Percentiles rank a stretch among this genome's conserved stretches.
These are phyloP conservation scores for Penicillium goetzii DNA, from an alignment of 495 filamentous ascomycete species.

Conservation along the genomic window DNA sequence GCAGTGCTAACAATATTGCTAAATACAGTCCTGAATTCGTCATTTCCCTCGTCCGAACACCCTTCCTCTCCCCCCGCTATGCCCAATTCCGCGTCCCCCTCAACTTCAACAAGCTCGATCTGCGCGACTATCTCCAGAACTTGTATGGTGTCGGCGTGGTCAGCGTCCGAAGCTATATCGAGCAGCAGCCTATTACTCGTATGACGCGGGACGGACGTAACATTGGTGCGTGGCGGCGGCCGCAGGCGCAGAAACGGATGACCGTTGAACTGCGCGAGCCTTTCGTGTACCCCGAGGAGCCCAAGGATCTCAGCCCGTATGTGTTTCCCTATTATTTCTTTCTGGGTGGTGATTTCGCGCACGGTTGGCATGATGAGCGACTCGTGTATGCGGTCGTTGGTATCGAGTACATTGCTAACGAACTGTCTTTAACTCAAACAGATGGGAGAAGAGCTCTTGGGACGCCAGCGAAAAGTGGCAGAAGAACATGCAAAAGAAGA, in stretches of 20 bases:
- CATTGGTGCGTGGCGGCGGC: slow-evolving; percentile 55
- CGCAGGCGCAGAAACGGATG: slow-evolving; percentile 81
- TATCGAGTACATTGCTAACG: slow-evolving; percentile 19
- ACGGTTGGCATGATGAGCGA: neutral
- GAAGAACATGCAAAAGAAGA: slow-evolving; percentile 28
- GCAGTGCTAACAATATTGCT: slow-evolving; percentile 5
- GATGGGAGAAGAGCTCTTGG: slow-evolving; percentile 55
- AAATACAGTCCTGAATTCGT: slow-evolving; percentile 73
- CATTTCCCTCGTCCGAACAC: slow-evolving; percentile 73
- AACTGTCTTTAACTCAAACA: slow-evolving; percentile 24
- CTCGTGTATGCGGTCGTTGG: neutral
- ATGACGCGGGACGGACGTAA: slow-evolving; percentile 43
- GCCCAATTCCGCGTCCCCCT: slow-evolving; percentile 86
- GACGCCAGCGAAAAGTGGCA: slow-evolving; percentile 42
- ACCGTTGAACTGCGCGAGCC: slow-evolving; percentile 80
- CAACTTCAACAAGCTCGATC: slow-evolving; percentile 86
- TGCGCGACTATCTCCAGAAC: slow-evolving; percentile 85
- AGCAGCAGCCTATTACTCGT: slow-evolving; percentile 63
- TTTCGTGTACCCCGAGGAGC: slow-evolving; percentile 79
- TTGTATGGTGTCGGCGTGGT: slow-evolving; percentile 69
- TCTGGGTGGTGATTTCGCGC: neutral
- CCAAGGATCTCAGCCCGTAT: slow-evolving; percentile 59
- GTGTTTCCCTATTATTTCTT: slow-evolving; percentile 26
- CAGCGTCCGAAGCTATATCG: slow-evolving; percentile 77
- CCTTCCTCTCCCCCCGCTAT: slow-evolving; percentile 71